phyloP scores from a whole-genome alignment of 495 filamentous ascomycete genomes.

The Corynascus novoguineensis region DNA sequence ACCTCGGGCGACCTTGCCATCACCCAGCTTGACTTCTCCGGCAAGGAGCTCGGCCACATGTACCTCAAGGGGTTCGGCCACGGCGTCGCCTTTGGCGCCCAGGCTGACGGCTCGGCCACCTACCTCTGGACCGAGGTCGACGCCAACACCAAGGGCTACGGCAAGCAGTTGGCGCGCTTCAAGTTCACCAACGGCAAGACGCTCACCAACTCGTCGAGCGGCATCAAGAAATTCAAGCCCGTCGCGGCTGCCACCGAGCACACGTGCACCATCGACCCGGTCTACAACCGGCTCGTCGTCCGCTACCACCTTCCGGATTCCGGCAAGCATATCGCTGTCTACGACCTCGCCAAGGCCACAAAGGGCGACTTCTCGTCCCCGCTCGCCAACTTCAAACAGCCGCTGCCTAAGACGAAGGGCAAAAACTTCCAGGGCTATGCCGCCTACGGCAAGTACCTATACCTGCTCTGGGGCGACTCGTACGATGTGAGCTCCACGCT shows the following conservation, averaged over 20 bases:
- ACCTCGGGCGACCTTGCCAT: slow-evolving; percentile 13
- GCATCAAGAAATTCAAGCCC: not conserved
- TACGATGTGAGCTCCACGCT: not conserved
- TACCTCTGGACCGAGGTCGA: not conserved
- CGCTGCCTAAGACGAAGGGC: not conserved
- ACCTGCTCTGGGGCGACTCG: slow-evolving; percentile 7
- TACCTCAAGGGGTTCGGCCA: slow-evolving; percentile 7
- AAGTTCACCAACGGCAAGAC: not conserved
- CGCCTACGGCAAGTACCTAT: not conserved
- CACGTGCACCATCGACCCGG: not conserved
- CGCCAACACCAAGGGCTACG: not conserved
- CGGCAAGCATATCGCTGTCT: not conserved
- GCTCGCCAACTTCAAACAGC: slow-evolving; percentile 5
- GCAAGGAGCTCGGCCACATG: slow-evolving; percentile 11
- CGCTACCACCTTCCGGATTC: not conserved
- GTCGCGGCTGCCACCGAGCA: not conserved
- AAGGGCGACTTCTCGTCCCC: slow-evolving; percentile 10
- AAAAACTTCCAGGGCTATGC: slow-evolving; percentile 4
- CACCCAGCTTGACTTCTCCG: slow-evolving; percentile 15
- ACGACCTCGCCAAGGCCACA: slow-evolving; percentile 1
- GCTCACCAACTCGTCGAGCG: not conserved
- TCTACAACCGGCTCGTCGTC: not conserved
- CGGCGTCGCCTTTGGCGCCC: not conserved
- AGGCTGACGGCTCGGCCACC: not conserved
- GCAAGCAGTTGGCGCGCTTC: not conserved